Conservation (phyloP, 1,284 basidiomycete genomes). For the Heterobasidion parviporum region DNA sequence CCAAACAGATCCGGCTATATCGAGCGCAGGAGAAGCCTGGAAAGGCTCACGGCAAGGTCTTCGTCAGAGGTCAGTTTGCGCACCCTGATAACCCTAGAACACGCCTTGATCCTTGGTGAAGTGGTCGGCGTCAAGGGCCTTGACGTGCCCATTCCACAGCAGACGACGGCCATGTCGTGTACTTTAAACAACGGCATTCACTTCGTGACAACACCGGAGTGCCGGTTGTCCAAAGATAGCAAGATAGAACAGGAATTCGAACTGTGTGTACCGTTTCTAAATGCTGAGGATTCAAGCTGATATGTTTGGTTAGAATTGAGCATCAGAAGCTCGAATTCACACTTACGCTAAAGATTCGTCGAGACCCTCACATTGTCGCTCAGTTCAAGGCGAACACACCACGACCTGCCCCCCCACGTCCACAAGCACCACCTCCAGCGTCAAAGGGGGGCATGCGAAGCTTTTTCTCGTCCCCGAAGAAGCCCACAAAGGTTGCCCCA, state of each 20-base stretch:
- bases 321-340: constrained; percentile 89
- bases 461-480: constrained; percentile 77
- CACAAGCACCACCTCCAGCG: constrained; percentile 29
- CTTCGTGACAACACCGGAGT: constrained; percentile 88
- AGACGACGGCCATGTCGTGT: constrained; percentile 75
- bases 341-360: constrained; percentile 73
- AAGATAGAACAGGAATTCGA: constrained; percentile 92
- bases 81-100: neutral
- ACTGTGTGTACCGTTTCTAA: constrained; percentile 49
- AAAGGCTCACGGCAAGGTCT: constrained; percentile 86
- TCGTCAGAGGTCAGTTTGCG: constrained; percentile 68
- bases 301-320: constrained; percentile 52
- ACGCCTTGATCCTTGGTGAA: constrained; percentile 21
- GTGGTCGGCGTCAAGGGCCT: constrained; percentile 76
- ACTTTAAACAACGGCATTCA: constrained; percentile 96
- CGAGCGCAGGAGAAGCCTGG: constrained; percentile 68
- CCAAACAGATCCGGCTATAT: constrained; percentile 79
- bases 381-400: constrained; percentile 61
- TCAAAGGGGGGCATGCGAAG: constrained; percentile 60
- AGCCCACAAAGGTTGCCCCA: constrained; percentile 35
- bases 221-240: constrained; percentile 51
- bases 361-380: constrained; percentile 72
- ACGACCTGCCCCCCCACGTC: constrained; percentile 31
- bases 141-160: constrained; percentile 64
- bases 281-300: neutral